Base-by-base conservation (phyloP, 192 early-diverging fungal species). In the Rhizophagus clarus region DNA sequence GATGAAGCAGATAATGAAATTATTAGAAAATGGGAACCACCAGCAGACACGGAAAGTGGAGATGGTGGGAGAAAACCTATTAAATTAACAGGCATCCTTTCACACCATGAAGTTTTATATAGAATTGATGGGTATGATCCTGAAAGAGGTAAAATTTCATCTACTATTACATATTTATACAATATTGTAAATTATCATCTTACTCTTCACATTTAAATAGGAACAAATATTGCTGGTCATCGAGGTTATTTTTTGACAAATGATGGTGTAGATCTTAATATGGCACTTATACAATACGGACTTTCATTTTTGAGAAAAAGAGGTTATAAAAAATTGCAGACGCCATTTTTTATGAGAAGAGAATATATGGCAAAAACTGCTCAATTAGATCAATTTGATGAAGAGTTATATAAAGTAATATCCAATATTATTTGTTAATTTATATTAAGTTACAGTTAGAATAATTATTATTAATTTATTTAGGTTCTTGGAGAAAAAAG, bases 331-430 rank as follows among this genome's bases (percentile, higher is more conserved):
- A 98, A 98, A 89, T 90, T 99, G 24, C 94, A 94, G 87, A 99
- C 98, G 8, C 98, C 98, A 42, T 99, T 94, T 89, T 99, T 99
- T 81, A 99, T 99, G 98, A 93, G 93, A 68, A 92, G 91, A 87
- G 95, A 96, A 32, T 89, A 96, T 40, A 99, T 99, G 98, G 96
- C 96, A 47, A 96, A 97, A 90, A 99, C 98, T 7, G 98, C 98
- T 7, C 98, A 99, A 86, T 90, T 99, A 64, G 91, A 92, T 56
- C 94, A 99, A 87, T 99, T 97, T 84, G 97, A 99, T 80, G 98
- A 99, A 85, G 98, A 97, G 78, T 89, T 99, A 75, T 99, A 99
- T 92, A 98, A 96, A 84, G 90, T 85, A 69, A 61, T 31, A 32
- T 10, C 3, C 0, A 40, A 9, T 0, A 51, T 73, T 22, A 71